Evolutionary conservation across 768 basidiomycete genomes (phyloP).

Genomic region (Termitomyces sp.): DNA sequence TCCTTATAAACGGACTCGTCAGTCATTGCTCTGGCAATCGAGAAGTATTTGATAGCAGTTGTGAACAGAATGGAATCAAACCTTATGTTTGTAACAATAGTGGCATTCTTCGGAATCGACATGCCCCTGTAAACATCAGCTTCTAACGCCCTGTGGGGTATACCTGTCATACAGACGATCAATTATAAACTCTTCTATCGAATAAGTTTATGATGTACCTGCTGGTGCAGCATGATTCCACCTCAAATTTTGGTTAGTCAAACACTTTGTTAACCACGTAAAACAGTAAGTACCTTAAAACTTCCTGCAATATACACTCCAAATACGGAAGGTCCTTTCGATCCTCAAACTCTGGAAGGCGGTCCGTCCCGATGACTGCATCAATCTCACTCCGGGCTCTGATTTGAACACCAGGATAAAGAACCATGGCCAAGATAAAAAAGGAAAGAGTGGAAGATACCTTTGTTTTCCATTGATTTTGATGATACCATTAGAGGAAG

Average conservation of each 20-base stretch:
- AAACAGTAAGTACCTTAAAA: slow-evolving; percentile 4
- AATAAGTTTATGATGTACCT: slow-evolving; percentile 8
- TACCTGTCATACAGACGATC: background rate
- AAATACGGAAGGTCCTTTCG: slow-evolving; percentile 27
- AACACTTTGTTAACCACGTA: background rate
- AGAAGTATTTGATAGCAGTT: background rate
- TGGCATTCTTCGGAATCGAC: slow-evolving; percentile 15
- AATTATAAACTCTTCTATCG: background rate
- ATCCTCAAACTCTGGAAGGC: slow-evolving; percentile 29
- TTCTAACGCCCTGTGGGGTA: background rate
- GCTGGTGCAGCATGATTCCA: slow-evolving; percentile 17
- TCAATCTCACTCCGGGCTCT: slow-evolving; percentile 37
- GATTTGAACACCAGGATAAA: slow-evolving; percentile 26
- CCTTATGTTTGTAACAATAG: slow-evolving; percentile 35
- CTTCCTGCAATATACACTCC: slow-evolving; percentile 26
- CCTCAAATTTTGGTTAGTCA: background rate
- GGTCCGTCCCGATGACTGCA: slow-evolving; percentile 22
- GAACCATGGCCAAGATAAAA: slow-evolving; percentile 33
- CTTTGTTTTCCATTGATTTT: background rate
- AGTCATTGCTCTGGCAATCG: slow-evolving; percentile 28
- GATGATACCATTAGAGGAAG: background rate
- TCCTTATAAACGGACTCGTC: slow-evolving; percentile 30
- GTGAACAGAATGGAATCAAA: slow-evolving; percentile 7
- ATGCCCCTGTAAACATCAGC: no score
- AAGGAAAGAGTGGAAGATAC: slow-evolving; percentile 18